Percentiles rank a stretch among this genome's conserved stretches.
Evolutionary conservation across 2,329 filamentous ascomycete genomes (phyloP).

Genomic region (Trichoderma koningiopsis): DNA sequence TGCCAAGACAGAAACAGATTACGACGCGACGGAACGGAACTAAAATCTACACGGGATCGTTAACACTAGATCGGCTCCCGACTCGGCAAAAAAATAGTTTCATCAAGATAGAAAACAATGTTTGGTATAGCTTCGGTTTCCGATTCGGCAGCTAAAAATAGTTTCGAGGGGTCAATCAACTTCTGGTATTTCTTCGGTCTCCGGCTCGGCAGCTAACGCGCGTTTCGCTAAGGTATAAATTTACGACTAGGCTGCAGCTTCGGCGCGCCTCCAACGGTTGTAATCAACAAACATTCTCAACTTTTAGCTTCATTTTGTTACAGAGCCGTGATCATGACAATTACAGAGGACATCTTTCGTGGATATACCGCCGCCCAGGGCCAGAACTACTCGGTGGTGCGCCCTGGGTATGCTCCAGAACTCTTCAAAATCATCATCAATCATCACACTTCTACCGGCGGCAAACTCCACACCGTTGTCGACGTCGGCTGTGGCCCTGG

Average conservation of each 20-base stretch:
- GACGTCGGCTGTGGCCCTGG: constrained; percentile 63
- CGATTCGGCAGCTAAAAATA: background rate
- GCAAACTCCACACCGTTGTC: constrained; percentile 46
- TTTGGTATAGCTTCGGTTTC: background rate
- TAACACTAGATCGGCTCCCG: background rate
- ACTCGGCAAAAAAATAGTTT: background rate
- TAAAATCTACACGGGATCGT: background rate
- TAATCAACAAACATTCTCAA: background rate
- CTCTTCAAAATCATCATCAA: constrained; percentile 26
- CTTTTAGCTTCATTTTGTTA: background rate
- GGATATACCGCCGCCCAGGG: background rate
- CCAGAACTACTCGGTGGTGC: background rate
- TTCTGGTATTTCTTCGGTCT: background rate
- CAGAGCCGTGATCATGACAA: background rate
- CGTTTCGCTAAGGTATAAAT: background rate
- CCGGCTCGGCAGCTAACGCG: background rate
- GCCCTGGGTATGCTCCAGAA: background rate
- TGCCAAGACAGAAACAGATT: background rate
- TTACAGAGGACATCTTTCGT: background rate
- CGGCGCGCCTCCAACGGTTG: background rate
- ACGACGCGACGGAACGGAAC: background rate
- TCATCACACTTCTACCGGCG: constrained; percentile 51
- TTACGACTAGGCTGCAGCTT: background rate
- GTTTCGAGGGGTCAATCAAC: background rate
- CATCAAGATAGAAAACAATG: background rate